phyloP scores from a whole-genome alignment of 495 filamentous ascomycete genomes.

The Penicillium cinerascens region DNA sequence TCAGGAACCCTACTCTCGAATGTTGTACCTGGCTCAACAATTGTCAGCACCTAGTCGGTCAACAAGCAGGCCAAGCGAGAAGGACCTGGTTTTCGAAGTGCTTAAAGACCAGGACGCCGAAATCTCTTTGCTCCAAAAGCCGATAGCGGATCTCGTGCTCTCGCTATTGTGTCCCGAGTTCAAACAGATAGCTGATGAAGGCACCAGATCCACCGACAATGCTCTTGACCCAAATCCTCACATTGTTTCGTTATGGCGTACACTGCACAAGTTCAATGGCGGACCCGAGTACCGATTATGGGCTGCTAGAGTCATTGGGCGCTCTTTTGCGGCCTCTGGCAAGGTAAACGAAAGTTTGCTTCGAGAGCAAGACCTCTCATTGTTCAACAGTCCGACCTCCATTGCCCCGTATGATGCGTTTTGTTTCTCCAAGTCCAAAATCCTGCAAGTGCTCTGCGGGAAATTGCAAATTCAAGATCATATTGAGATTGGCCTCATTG shows the following conservation, averaged over 20 bases:
- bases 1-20: slow-evolving; percentile 55
- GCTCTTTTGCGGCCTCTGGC: slow-evolving; percentile 76
- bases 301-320: slow-evolving; percentile 79
- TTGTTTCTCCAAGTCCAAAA: slow-evolving; percentile 43
- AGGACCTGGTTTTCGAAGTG: slow-evolving; percentile 67
- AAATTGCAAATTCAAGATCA: slow-evolving; percentile 63
- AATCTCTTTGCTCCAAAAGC: slow-evolving; percentile 60
- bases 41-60: slow-evolving; percentile 58
- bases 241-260: slow-evolving; percentile 67
- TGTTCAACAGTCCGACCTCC: slow-evolving; percentile 16
- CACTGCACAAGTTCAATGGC: slow-evolving; percentile 57
- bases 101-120: slow-evolving; percentile 64
- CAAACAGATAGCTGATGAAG: slow-evolving; percentile 49
- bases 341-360: slow-evolving; percentile 44
- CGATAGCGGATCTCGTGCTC: slow-evolving; percentile 66
- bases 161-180: slow-evolving; percentile 73
- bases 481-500: slow-evolving; percentile 66
- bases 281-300: slow-evolving; percentile 72
- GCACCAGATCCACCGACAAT: slow-evolving; percentile 57
- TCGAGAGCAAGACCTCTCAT: slow-evolving; percentile 36
- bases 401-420: slow-evolving; percentile 11
- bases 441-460: slow-evolving; percentile 63
- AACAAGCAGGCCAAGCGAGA: slow-evolving; percentile 60
- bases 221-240: slow-evolving; percentile 59
- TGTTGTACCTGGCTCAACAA: slow-evolving; percentile 59